Evolutionary conservation across 2,329 filamentous ascomycete species (phyloP).

Genomic region (Cercospora sesami): DNA sequence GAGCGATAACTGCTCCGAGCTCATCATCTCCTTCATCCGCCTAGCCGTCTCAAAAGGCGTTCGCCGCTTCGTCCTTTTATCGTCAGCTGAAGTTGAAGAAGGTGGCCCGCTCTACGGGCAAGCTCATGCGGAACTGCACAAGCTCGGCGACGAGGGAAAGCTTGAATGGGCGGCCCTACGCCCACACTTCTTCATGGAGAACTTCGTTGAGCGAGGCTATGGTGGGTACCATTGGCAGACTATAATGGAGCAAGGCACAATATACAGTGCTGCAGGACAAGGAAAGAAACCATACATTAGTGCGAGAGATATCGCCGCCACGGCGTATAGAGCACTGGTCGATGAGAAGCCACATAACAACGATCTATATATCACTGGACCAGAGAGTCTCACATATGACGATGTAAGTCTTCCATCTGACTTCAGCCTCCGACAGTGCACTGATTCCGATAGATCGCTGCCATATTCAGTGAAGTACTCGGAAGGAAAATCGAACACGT

Average conservation of each 20-base stretch:
- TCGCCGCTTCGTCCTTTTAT: conserved; percentile 49
- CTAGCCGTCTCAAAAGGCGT: conserved; percentile 40
- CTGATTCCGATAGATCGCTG: conserved; percentile 11
- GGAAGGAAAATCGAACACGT: conserved; percentile 17
- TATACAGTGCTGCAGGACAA: conserved; percentile 48
- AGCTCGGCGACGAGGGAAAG: conserved; percentile 28
- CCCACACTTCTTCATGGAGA: conserved; percentile 56
- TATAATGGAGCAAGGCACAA: conserved; percentile 44
- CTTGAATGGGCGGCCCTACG: conserved; percentile 44
- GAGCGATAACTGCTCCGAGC: conserved; percentile 6
- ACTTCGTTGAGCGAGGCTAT: conserved; percentile 41
- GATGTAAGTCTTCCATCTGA: conserved; percentile 20
- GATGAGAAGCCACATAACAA: conserved; percentile 44
- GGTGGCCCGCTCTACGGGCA: conserved; percentile 15
- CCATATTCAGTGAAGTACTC: conserved; percentile 19
- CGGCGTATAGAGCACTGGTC: conserved; percentile 47
- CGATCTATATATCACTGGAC: conserved; percentile 42
- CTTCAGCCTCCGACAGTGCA: background rate
- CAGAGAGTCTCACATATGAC: conserved; percentile 39
- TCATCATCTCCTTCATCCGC: conserved; percentile 48
- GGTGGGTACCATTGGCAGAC: conserved; percentile 31
- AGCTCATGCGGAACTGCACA: conserved; percentile 18
- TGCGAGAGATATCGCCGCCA: conserved; percentile 50
- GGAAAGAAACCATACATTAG: conserved; percentile 52
- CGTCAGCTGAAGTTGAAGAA: conserved; percentile 19